Base-by-base conservation (phyloP, 257 asterid genomes). In the Solanum virginianum region DNA sequence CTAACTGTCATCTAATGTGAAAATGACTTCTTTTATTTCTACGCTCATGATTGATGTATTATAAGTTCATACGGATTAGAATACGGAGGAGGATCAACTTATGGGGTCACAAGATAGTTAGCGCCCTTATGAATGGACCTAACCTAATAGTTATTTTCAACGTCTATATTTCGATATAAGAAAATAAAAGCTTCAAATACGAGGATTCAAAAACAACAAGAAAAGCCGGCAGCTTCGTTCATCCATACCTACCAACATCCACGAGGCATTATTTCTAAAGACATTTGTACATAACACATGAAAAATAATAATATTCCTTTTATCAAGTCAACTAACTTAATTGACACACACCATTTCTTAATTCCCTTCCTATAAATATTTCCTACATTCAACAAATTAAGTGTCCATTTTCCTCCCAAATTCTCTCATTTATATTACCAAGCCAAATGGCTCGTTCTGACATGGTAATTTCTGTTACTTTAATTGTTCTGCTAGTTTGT, bases 171-270 rank as follows among this genome's bases (percentile, higher is more conserved):
- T 45, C 10, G 0, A 10, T 45, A 45, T 45, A 45, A 8, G 11
- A 45, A 45, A 8, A 3, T 9, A 12, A 45, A 0, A 45, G 9
- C 1, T 45, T 45, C 51, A 45, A 45, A 45, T 45, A 45, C 8
- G 12, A 45, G 51, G 12, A 45, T 36, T 18, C 47, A 68, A 69
- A 14, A 32, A 16, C 10, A 36, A 70, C 7, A 4, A 68, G 14
- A 60, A 45, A 55, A 66, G 90, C 86, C 89, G 87, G 89, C 91
- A 70, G 88, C 89, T 84, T 84, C 29, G 86, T 88, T 85, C 85
- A 87, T 70, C 39, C 32, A 47, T 84, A 80, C 87, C 84, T 55
- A 86, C 80, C 84, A 70, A 77, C 86, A 80, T 86, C 79, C 89
- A 85, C 87, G 87, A 71, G 91, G 87, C 86, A 86, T 81, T 70